Evolutionary conservation across 1,139 yeast species (phyloP).

Genomic region (Candida albicans): DNA sequence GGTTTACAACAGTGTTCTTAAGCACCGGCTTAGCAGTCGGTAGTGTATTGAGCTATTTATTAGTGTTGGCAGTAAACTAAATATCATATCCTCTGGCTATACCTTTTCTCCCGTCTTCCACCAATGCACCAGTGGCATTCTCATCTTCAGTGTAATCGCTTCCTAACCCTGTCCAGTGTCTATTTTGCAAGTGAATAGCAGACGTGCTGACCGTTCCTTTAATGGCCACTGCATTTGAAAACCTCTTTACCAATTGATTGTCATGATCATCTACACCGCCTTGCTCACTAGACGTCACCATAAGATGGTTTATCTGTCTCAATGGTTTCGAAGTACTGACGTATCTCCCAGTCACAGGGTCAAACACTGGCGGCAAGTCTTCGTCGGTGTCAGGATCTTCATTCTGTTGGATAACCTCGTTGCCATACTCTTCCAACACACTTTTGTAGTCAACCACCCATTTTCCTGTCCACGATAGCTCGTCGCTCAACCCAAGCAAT

Average conservation of each 20-base stretch:
- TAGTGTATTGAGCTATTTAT: slow-evolving; percentile 66
- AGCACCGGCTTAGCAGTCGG: slow-evolving; percentile 79
- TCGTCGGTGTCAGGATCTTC: slow-evolving; percentile 18
- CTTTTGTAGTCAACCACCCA: slow-evolving; percentile 83
- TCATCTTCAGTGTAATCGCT: slow-evolving; percentile 61
- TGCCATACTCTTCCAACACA: slow-evolving; percentile 39
- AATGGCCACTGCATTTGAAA: slow-evolving; percentile 62
- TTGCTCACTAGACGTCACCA: slow-evolving; percentile 40
- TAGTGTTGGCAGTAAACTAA: slow-evolving; percentile 44
- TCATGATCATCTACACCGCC: slow-evolving; percentile 19
- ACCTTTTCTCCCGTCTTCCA: slow-evolving; percentile 83
- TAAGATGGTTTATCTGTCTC: slow-evolving; percentile 63
- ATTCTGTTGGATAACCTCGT: slow-evolving; percentile 21
- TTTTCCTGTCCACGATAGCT: slow-evolving; percentile 84
- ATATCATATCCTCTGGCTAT: slow-evolving; percentile 80
- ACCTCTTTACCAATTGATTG: slow-evolving; percentile 53
- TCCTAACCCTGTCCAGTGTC: slow-evolving; percentile 91
- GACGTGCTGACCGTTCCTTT: slow-evolving; percentile 87
- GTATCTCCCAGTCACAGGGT: slow-evolving; percentile 82
- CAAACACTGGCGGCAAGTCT: slow-evolving; percentile 74
- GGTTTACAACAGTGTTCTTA: slow-evolving; percentile 77
- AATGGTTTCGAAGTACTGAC: slow-evolving; percentile 73
- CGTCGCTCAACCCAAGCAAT: slow-evolving; percentile 71
- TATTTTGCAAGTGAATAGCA: slow-evolving; percentile 68
- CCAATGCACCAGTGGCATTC: slow-evolving; percentile 61